A percentile compares a stretch with the other conserved stretches of the same genome.
phyloP scores from a whole-genome alignment of 768 basidiomycete genomes.

The Boletus barrowsii region DNA sequence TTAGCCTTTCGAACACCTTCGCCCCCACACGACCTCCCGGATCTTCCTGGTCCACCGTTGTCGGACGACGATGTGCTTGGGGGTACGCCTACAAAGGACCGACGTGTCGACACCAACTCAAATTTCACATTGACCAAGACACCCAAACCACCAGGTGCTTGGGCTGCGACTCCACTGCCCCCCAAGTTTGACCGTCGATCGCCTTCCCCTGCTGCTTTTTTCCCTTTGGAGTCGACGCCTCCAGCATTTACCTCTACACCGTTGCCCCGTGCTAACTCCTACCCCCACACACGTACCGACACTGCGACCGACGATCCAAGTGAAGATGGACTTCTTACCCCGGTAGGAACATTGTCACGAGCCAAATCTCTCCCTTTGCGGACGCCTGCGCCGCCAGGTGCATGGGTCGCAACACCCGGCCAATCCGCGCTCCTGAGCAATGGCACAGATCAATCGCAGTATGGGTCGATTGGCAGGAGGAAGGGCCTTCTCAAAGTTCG shows the following conservation, averaged over 20 bases:
- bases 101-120: slow-evolving; percentile 9
- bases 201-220: slow-evolving; percentile 15
- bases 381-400: slow-evolving; percentile 70
- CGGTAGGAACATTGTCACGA: slow-evolving; percentile 47
- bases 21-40: slow-evolving; percentile 59
- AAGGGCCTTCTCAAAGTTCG: slow-evolving; percentile 71
- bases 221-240: slow-evolving; percentile 27
- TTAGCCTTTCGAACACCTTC: slow-evolving; percentile 60
- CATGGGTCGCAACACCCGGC: slow-evolving; percentile 59
- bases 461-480: slow-evolving; percentile 35
- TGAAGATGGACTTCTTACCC: slow-evolving; percentile 39
- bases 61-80: slow-evolving; percentile 47
- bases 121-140: slow-evolving; percentile 40
- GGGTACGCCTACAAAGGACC: slow-evolving; percentile 21
- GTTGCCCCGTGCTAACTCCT: slow-evolving; percentile 14
- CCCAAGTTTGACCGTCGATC: slow-evolving; percentile 13
- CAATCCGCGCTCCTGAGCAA: slow-evolving; percentile 22
- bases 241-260: slow-evolving; percentile 26
- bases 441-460: slow-evolving; percentile 27
- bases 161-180: slow-evolving; percentile 40
- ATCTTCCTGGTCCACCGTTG: slow-evolving; percentile 65
- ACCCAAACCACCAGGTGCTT: slow-evolving; percentile 45
- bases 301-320: slow-evolving; percentile 11
- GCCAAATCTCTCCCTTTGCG: slow-evolving; percentile 44
- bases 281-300: slow-evolving; percentile 17